Evolutionary conservation across 768 basidiomycete genomes (phyloP), one percentile per base, ranked within the genome.

Genomic region (Rhizopogon vulgaris): DNA sequence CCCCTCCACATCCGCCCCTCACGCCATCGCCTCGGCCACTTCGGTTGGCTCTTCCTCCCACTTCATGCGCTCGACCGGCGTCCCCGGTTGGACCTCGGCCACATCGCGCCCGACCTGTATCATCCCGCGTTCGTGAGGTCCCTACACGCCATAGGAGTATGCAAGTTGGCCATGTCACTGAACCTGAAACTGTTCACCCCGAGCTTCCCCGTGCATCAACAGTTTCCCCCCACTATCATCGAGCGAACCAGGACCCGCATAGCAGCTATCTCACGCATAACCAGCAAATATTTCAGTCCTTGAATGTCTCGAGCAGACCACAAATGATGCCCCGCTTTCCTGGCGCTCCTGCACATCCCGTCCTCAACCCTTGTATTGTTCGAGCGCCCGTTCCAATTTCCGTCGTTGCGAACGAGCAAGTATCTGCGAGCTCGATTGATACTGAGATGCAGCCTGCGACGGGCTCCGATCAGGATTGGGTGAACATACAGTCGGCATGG

Each of bases 81-180:
- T 78, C 78, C 18, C 79, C 79, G n/a, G 67, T 70, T 18, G 80
- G 79, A 14, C 79, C 80, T 6, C 74, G 81, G 4, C 65, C 73
- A 12, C 66, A 50, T 48, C 69, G 53, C 55, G 52, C 55, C 36
- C 64, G 66, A 17, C 69, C 64, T 1, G 53, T 64, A 43, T 64
- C 66, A 6, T 66, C 69, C 18, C 69, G 62, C 1, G 58, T 56
- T 15, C 39, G 58, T 18, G 63, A 64, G 41, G 63, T 56, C 12
- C 66, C 64, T 1, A 60, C 61, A 10, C 63, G 63, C 10, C 68
- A 66, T 42, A 68, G 57, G 60, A 69, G 68, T 43, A 65, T 67
- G 65, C 48, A 58, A 14, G 58, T 57, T 47, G 61, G 59, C 38
- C 65, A 60, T 36, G 53, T 59, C 1, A 53, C 60, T 17, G 52